Base-by-base conservation (phyloP, 441 rosid species). In the Arabidopsis lyrata region DNA sequence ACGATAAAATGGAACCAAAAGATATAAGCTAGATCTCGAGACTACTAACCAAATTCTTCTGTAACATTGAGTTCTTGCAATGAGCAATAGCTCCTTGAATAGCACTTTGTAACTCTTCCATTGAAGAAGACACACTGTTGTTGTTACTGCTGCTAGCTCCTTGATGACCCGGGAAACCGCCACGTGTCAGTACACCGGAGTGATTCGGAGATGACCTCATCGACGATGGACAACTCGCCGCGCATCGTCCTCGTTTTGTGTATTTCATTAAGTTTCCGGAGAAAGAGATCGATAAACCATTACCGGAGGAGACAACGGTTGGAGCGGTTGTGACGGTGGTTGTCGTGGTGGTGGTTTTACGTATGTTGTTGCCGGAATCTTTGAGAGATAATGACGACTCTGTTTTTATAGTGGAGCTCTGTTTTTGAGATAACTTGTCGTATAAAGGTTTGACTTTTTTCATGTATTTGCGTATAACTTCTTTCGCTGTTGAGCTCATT, bases 21-120 rank as follows among this genome's bases (percentile, higher is more conserved):
- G 66, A 62, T 31, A 29, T 12, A 15, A 15, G 32, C 80, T 73
- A 84, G 71, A 85, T 79, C 85, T 86, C 89, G 7, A 48, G 74
- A 68, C 85, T 87, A 84, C 86, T 86, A 68, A 80, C 81, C 81
- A 83, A 35, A 67, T 56, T 86, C 83, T 65, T 85, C 70, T 80
- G 86, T 52, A 78, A 15, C 95, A 91, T 78, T 16, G 99, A 94
- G 85, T 90, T 91, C 85, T 94, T 94, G 88, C 99, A 94, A 68
- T 91, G 99, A 53, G 95, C 88, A 41, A 94, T 90, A 47, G 97
- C 97, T 47, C 99, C 92, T 81, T 94, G 95, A 54, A 91, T 92
- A 29, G 99, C 97, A 70, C 90, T 86, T 72, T 92, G 99, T 65
- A 94, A 70, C 80, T 92, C 97, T 73, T 92, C 97, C 97, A 89